Percentiles rank a stretch among this genome's conserved stretches.
phyloP scores from a whole-genome alignment of 2,329 filamentous ascomycete species.

The Cyphellophora attinorum region DNA sequence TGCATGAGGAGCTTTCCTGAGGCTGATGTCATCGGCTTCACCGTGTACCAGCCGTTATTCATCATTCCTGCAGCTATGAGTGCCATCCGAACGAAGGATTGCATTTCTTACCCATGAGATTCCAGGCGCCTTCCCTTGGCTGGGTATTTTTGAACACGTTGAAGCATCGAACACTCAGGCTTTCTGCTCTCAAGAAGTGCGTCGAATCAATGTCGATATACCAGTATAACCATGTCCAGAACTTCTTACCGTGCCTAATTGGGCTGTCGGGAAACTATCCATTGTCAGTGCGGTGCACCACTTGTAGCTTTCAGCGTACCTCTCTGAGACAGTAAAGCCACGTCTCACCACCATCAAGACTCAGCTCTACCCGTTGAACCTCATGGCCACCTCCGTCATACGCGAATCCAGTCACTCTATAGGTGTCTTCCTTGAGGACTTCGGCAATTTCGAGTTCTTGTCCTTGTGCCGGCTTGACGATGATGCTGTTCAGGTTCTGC shows the following conservation, averaged over 20 bases:
- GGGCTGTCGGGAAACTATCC: slow-evolving; percentile 36
- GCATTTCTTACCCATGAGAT: slow-evolving; percentile 32
- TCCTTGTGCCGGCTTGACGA: slow-evolving; percentile 36
- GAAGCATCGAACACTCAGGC: slow-evolving; percentile 38
- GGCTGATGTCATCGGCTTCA: slow-evolving; percentile 27
- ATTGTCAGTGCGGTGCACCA: slow-evolving; percentile 10
- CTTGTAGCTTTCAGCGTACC: slow-evolving; percentile 13
- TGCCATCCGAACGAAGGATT: no score
- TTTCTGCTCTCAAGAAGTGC: slow-evolving; percentile 32
- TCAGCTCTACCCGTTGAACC: slow-evolving; percentile 41
- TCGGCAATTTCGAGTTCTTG: slow-evolving; percentile 32
- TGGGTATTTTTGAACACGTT: slow-evolving; percentile 44
- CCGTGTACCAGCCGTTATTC: slow-evolving; percentile 44
- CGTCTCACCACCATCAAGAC: slow-evolving; percentile 35
- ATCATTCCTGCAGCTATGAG: slow-evolving; percentile 33
- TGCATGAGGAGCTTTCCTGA: slow-evolving; percentile 31
- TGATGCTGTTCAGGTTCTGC: slow-evolving; percentile 41
- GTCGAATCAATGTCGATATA: slow-evolving; percentile 38
- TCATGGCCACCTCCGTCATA: slow-evolving; percentile 43
- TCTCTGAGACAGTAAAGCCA: slow-evolving; percentile 41
- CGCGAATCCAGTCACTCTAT: slow-evolving; percentile 38
- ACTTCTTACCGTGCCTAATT: slow-evolving; percentile 43
- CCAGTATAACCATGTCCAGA: slow-evolving; percentile 47
- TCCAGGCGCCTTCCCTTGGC: slow-evolving; percentile 37
- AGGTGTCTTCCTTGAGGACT: slow-evolving; percentile 29